phyloP scores from a whole-genome alignment of 805 yeast genomes.

The Hanseniaspora pseudoguilliermondii region DNA sequence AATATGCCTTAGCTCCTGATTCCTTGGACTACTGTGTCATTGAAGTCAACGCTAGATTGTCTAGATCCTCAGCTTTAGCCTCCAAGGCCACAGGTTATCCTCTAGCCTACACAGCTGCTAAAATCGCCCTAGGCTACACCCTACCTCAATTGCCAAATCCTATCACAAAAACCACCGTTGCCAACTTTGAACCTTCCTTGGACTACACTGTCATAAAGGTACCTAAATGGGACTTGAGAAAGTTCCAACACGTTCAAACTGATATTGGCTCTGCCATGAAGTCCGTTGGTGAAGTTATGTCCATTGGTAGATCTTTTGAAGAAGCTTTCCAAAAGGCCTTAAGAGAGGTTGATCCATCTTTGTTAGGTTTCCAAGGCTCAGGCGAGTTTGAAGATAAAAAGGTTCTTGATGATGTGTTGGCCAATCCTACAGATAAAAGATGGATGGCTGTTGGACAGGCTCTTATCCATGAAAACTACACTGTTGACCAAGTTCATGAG shows the following conservation, averaged over 20 bases:
- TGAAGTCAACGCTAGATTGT: conserved; percentile 94
- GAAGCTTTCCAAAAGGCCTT: conserved; percentile 97
- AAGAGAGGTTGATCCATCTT: conserved; percentile 76
- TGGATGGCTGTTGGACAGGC: conserved; percentile 99
- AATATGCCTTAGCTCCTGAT: conserved; percentile 87
- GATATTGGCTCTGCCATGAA: conserved; percentile 88
- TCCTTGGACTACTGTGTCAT: conserved; percentile 91
- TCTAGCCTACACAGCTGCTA: conserved; percentile 94
- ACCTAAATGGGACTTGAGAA: conserved; percentile 97
- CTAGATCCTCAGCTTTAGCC: conserved; percentile 97
- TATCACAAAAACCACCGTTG: conserved; percentile 86
- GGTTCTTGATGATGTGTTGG: conserved; percentile 53
- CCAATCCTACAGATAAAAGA: conserved; percentile 89
- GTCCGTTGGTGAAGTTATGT: conserved; percentile 98
- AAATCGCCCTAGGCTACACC: conserved; percentile 84
- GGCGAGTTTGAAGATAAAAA: conserved; percentile 48
- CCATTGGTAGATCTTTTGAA: conserved; percentile 92
- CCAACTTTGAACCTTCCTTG: conserved; percentile 93
- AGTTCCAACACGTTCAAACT: conserved; percentile 83
- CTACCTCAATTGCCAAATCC: conserved; percentile 83
- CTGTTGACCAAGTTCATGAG: conserved; percentile 87
- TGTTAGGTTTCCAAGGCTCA: conserved; percentile 83
- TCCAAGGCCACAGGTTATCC: conserved; percentile 99
- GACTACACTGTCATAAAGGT: conserved; percentile 95
- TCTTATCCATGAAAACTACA: conserved; percentile 73